A percentile compares a stretch with the other conserved stretches of the same genome.
phyloP scores from a whole-genome alignment of 2,329 filamentous ascomycete genomes.

The Aaosphaeria arxii region DNA sequence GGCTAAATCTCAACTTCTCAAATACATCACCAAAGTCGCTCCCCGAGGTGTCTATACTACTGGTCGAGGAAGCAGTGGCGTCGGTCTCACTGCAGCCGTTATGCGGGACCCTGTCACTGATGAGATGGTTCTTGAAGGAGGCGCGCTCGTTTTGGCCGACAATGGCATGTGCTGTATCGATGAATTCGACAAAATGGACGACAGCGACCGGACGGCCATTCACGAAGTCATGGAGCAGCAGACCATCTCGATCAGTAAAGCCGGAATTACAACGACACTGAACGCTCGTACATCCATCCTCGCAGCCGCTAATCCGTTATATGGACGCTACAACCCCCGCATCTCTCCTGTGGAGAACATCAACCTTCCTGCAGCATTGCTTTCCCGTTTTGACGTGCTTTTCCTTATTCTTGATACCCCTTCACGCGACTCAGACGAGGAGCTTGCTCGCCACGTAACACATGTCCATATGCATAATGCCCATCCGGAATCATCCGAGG shows the following conservation, averaged over 20 bases:
- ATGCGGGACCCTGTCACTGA: slow-evolving; percentile 83
- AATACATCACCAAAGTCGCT: slow-evolving; percentile 97
- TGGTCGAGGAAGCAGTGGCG: slow-evolving; percentile 75
- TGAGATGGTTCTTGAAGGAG: slow-evolving; percentile 80
- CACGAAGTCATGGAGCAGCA: slow-evolving; percentile 90
- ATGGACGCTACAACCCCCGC: slow-evolving; percentile 96
- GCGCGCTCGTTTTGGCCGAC: slow-evolving; percentile 75
- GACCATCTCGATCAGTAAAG: slow-evolving; percentile 83
- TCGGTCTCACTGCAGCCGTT: slow-evolving; percentile 77
- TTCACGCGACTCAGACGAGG: slow-evolving; percentile 82
- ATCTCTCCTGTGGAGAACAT: slow-evolving; percentile 98
- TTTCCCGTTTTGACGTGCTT: slow-evolving; percentile 95
- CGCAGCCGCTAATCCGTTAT: slow-evolving; percentile 93
- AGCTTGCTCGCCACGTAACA: slow-evolving; percentile 91
- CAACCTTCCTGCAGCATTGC: slow-evolving; percentile 92
- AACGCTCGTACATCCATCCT: slow-evolving; percentile 96
- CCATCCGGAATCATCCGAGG: slow-evolving; percentile 69
- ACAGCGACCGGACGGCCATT: slow-evolving; percentile 76
- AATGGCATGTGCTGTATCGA: slow-evolving; percentile 86
- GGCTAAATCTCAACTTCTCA: slow-evolving; percentile 95
- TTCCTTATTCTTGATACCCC: slow-evolving; percentile 97
- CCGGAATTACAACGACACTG: slow-evolving; percentile 92
- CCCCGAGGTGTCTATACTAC: slow-evolving; percentile 87
- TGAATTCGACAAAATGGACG: slow-evolving; percentile 89
- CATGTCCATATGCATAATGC: slow-evolving; percentile 96